phyloP scores from a whole-genome alignment of 495 filamentous ascomycete species.

The Monascus purpureus region DNA sequence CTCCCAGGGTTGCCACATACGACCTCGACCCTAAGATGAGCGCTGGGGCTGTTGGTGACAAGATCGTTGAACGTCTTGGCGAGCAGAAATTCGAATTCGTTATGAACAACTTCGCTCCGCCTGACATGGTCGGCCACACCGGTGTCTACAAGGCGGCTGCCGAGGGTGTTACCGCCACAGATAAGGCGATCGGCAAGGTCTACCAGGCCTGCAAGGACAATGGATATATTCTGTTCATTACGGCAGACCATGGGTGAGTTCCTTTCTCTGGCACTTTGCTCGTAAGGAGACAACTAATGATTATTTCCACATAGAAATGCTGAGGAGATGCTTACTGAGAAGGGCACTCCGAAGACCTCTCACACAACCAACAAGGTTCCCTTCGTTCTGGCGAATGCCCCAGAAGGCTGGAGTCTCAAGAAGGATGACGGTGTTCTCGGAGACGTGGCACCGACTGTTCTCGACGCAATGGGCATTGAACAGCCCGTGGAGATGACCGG shows the following conservation, averaged over 20 bases:
- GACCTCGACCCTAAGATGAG: constrained; percentile 96
- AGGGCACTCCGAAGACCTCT: constrained; percentile 91
- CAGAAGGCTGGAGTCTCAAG: constrained; percentile 75
- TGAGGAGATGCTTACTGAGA: constrained; percentile 95
- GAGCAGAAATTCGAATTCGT: constrained; percentile 81
- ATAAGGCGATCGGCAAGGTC: constrained; percentile 83
- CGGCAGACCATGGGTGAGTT: constrained; percentile 76
- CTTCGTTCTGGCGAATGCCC: constrained; percentile 96
- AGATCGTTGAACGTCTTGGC: constrained; percentile 68
- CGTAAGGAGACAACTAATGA: background rate
- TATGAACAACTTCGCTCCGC: constrained; percentile 99
- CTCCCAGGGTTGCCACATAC: constrained; percentile 81
- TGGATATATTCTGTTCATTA: constrained; percentile 86
- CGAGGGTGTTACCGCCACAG: constrained; percentile 68
- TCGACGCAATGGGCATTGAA: constrained; percentile 79
- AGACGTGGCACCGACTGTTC: constrained; percentile 86
- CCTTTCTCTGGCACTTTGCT: background rate
- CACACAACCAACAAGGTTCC: constrained; percentile 97
- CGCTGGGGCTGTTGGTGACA: constrained; percentile 71
- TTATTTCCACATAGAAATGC: constrained; percentile 50
- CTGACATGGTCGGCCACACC: constrained; percentile 98
- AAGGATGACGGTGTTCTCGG: constrained; percentile 79
- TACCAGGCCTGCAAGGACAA: constrained; percentile 86
- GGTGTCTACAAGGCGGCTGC: constrained; percentile 96
- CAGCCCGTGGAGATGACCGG: constrained; percentile 91